Conservation (phyloP, 257 asterid genomes). For the Capsicum rhomboideum region DNA sequence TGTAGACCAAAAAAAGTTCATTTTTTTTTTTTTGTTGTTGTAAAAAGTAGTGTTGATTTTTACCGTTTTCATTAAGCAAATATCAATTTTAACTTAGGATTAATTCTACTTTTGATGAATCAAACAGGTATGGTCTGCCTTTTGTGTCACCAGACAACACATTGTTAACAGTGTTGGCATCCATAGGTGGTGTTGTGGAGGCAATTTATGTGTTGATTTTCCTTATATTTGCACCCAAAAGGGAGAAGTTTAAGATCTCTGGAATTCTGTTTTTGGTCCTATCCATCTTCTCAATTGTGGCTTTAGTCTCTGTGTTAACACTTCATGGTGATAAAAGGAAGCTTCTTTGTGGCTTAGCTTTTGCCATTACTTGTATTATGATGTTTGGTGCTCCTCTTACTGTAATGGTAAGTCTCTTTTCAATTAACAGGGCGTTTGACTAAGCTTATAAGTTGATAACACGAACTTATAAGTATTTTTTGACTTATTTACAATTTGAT, state of each 20-base stretch:
- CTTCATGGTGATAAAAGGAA: slow-evolving; percentile 29
- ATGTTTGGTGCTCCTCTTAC: slow-evolving; percentile 88
- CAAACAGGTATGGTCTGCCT: slow-evolving; percentile 67
- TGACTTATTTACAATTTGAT: background rate
- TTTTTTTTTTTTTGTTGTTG: too few species aligned
- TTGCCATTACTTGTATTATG: slow-evolving; percentile 46
- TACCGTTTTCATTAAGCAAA: background rate
- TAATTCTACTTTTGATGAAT: background rate
- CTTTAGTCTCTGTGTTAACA: slow-evolving; percentile 37
- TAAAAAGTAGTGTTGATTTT: too few species aligned
- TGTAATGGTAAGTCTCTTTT: slow-evolving; percentile 36
- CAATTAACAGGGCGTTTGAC: background rate
- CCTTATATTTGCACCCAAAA: slow-evolving; percentile 49
- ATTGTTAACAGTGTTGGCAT: slow-evolving; percentile 44
- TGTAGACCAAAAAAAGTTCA: too few species aligned
- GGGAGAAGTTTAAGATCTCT: slow-evolving; percentile 45
- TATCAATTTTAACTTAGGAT: background rate
- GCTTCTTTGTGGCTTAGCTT: slow-evolving; percentile 53
- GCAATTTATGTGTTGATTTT: slow-evolving; percentile 45
- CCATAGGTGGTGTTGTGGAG: slow-evolving; percentile 51
- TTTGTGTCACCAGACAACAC: slow-evolving; percentile 53
- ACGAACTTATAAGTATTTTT: too few species aligned
- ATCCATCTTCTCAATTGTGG: slow-evolving; percentile 42
- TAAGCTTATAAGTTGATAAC: background rate
- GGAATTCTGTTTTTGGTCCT: slow-evolving; percentile 38